phyloP scores from a whole-genome alignment of 805 yeast genomes.

The Lipomyces yamadae region DNA sequence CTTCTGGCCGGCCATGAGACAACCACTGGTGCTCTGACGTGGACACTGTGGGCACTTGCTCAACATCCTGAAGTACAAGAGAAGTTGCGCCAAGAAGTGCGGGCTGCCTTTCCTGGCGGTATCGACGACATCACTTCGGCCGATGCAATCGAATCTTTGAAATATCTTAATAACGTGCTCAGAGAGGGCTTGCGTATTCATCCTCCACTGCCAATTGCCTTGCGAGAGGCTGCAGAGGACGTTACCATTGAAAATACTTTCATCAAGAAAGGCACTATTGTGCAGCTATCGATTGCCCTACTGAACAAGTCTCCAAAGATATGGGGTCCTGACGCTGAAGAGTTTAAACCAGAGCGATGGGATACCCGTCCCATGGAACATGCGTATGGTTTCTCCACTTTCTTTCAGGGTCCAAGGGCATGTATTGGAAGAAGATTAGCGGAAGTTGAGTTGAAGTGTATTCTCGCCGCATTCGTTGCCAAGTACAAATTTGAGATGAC shows the following conservation, averaged over 20 bases:
- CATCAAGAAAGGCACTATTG: slow-evolving; percentile 26
- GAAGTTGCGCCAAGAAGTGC: slow-evolving; percentile 27
- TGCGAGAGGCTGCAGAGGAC: slow-evolving; percentile 31
- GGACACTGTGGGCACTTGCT: slow-evolving; percentile 21
- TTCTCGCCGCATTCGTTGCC: slow-evolving; percentile 25
- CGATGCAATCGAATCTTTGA: slow-evolving; percentile 20
- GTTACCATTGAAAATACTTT: slow-evolving; percentile 12
- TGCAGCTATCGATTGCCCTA: slow-evolving; percentile 16
- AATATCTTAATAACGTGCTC: slow-evolving; percentile 26
- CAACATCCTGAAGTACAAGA: slow-evolving; percentile 25
- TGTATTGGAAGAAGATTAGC: slow-evolving; percentile 33
- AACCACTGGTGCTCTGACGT: slow-evolving; percentile 29
- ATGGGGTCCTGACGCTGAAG: slow-evolving; percentile 34
- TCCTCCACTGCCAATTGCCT: slow-evolving; percentile 29
- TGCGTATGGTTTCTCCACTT: slow-evolving; percentile 30
- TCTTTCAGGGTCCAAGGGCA: slow-evolving; percentile 31
- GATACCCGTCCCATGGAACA: slow-evolving; percentile 11
- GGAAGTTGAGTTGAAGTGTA: slow-evolving; percentile 27
- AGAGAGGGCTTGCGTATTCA: slow-evolving; percentile 24
- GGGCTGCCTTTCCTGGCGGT: slow-evolving; percentile 30
- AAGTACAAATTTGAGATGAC: slow-evolving; percentile 23
- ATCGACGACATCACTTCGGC: slow-evolving; percentile 14
- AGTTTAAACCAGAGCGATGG: slow-evolving; percentile 35
- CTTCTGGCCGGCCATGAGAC: slow-evolving; percentile 37
- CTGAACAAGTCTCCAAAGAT: slow-evolving; percentile 22